A percentile compares a stretch with the other conserved stretches of the same genome.
Conservation (phyloP, 2,329 filamentous ascomycete species). For the Neopestalotiopsis clavispora region DNA sequence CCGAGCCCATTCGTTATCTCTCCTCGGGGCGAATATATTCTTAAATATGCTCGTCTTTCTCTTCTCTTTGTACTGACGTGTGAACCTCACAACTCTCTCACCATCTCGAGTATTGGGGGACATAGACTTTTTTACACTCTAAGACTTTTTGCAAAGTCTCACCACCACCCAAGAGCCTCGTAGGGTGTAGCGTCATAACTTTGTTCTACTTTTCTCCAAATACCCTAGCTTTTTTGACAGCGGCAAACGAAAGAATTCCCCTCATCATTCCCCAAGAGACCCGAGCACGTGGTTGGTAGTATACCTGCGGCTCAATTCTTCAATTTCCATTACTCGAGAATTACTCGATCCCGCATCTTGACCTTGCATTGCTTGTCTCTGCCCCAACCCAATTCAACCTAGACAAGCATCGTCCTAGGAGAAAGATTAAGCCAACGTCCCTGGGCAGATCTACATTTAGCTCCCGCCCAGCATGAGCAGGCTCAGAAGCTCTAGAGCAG, state of each 20-base stretch:
- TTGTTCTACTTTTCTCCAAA: not conserved
- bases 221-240: not conserved
- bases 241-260: not conserved
- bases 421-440: not conserved
- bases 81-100: not conserved
- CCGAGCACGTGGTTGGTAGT: not conserved
- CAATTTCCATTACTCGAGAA: slow-evolving; percentile 28
- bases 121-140: not conserved
- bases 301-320: not conserved
- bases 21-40: not conserved
- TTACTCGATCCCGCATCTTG: slow-evolving; percentile 28
- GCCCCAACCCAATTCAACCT: not conserved
- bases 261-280: not conserved
- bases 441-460: not conserved
- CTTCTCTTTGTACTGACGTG: not conserved
- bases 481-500: slow-evolving; percentile 42
- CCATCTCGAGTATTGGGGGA: not conserved
- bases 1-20: not conserved
- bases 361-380: not conserved
- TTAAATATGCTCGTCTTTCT: not conserved
- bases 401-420: not conserved
- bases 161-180: not conserved
- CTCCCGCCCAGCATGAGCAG: slow-evolving; percentile 32
- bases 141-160: not conserved
- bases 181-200: slow-evolving; percentile 8